Conservation (phyloP, 805 yeast species). For the Kluyveromyces starmeri region DNA sequence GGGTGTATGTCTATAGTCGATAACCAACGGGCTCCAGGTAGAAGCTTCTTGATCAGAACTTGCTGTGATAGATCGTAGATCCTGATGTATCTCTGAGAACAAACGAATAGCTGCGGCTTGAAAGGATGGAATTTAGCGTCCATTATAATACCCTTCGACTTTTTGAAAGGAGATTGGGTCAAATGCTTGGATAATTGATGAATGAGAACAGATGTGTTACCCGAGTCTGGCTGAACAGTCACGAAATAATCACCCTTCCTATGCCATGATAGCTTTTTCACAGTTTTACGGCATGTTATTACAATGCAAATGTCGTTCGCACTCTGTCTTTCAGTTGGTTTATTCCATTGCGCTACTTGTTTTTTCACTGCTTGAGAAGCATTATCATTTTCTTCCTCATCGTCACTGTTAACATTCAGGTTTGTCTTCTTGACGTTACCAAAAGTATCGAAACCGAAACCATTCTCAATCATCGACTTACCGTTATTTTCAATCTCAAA, state of each 20-base stretch:
- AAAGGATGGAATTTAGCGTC: constrained; percentile 96
- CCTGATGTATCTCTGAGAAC: constrained; percentile 86
- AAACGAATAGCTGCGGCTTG: constrained; percentile 87
- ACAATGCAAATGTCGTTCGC: constrained; percentile 65
- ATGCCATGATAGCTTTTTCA: constrained; percentile 89
- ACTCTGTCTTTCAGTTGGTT: constrained; percentile 58
- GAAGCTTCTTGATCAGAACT: constrained; percentile 66
- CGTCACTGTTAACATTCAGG: constrained; percentile 32
- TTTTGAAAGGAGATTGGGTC: constrained; percentile 91
- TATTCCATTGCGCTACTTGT: constrained; percentile 72
- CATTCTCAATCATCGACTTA: constrained; percentile 70
- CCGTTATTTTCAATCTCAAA: constrained; percentile 78
- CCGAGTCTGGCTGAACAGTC: constrained; percentile 91
- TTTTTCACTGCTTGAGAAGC: constrained; percentile 33
- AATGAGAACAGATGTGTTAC: constrained; percentile 79
- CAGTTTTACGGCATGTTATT: constrained; percentile 53
- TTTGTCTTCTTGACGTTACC: constrained; percentile 42
- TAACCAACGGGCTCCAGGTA: constrained; percentile 96
- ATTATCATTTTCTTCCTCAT: constrained; percentile 34
- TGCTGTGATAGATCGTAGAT: constrained; percentile 87
- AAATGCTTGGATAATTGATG: constrained; percentile 92
- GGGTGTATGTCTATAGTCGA: constrained; percentile 91
- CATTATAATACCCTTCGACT: constrained; percentile 88
- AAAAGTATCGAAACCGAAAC: constrained; percentile 77
- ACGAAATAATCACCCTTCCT: constrained; percentile 95